A percentile compares a stretch with the other conserved stretches of the same genome.
Evolutionary conservation across 129 eudicot genomes (phyloP).

Genomic region (Ambrosia artemisiifolia): DNA sequence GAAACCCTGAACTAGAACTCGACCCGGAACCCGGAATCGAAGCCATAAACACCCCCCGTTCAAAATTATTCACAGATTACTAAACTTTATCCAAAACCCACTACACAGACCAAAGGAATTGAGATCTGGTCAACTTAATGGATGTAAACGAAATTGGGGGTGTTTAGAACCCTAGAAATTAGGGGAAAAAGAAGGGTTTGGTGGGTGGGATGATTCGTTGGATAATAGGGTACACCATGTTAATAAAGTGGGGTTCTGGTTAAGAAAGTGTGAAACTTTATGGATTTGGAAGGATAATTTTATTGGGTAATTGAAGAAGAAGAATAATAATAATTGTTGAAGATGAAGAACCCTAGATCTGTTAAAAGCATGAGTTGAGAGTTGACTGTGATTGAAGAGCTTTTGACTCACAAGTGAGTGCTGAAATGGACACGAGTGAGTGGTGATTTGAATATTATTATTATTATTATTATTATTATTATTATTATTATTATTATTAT

Average conservation of each 20-base stretch:
- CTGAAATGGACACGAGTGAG: too few species aligned
- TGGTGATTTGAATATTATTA: too few species aligned
- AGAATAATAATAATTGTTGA: not conserved
- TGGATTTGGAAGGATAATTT: not conserved
- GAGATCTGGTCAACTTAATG: not conserved
- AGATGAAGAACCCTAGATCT: too few species aligned
- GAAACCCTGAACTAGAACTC: conserved; percentile 72
- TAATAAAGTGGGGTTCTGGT: conserved; percentile 15
- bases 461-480: too few species aligned
- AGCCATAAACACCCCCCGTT: conserved; percentile 36
- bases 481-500: too few species aligned
- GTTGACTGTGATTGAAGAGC: too few species aligned
- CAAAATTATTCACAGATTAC: not conserved
- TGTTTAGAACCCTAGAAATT: conserved; percentile 17
- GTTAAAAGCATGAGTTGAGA: too few species aligned
- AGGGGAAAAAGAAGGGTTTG: conserved; percentile 6
- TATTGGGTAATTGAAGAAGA: not conserved
- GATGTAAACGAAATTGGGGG: not conserved
- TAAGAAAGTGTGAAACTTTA: not conserved
- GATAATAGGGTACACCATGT: conserved; percentile 1
- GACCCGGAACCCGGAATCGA: conserved; percentile 55
- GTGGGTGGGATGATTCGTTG: conserved; percentile 25
- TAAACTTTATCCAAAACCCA: conserved; percentile 1
- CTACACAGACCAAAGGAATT: not conserved
- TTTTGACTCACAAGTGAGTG: too few species aligned